Evolutionary conservation across 2,329 filamentous ascomycete genomes (phyloP).

Genomic region (Furcasterigmium sp.): DNA sequence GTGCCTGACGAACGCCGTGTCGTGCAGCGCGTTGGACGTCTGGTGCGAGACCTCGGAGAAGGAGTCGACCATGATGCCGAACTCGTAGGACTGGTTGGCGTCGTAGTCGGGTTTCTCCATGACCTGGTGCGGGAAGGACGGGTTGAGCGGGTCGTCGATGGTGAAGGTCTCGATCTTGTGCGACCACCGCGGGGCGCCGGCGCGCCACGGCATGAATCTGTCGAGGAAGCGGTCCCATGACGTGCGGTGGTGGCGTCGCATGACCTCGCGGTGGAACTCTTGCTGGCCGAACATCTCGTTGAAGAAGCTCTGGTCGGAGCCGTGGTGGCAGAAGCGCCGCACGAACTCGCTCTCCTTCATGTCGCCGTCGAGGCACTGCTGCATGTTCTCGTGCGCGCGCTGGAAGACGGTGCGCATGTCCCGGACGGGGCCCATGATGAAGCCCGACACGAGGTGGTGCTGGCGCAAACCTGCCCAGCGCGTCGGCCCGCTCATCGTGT

Average conservation of each 20-base stretch:
- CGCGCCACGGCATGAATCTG: slow-evolving; percentile 12
- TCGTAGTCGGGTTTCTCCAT: slow-evolving; percentile 12
- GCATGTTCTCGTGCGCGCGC: slow-evolving; percentile 15
- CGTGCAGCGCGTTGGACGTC: slow-evolving; percentile 16
- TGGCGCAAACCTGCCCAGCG: slow-evolving; percentile 13
- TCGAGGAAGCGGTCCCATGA: slow-evolving; percentile 14
- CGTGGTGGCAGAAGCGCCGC: slow-evolving; percentile 12
- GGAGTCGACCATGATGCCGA: slow-evolving; percentile 21
- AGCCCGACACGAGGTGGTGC: slow-evolving; percentile 19
- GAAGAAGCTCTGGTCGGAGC: slow-evolving; percentile 23
- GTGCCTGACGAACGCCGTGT: slow-evolving; percentile 17
- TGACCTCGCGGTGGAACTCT: slow-evolving; percentile 21
- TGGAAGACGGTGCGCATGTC: slow-evolving; percentile 16
- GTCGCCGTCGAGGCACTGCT: slow-evolving; percentile 13
- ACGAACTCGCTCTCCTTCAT: not conserved
- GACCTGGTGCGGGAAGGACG: slow-evolving; percentile 16
- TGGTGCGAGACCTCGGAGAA: slow-evolving; percentile 19
- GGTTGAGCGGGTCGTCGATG: slow-evolving; percentile 15
- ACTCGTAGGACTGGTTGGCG: slow-evolving; percentile 15
- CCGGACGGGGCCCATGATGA: slow-evolving; percentile 18
- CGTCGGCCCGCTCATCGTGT: slow-evolving; percentile 14
- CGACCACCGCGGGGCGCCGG: slow-evolving; percentile 14
- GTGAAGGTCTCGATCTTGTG: slow-evolving; percentile 9
- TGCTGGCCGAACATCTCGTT: slow-evolving; percentile 22
- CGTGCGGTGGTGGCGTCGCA: slow-evolving; percentile 19